These are phyloP conservation scores for Fusarium sp. DNA, from an alignment of 2,329 filamentous ascomycete species.

Conservation along the genomic window DNA sequence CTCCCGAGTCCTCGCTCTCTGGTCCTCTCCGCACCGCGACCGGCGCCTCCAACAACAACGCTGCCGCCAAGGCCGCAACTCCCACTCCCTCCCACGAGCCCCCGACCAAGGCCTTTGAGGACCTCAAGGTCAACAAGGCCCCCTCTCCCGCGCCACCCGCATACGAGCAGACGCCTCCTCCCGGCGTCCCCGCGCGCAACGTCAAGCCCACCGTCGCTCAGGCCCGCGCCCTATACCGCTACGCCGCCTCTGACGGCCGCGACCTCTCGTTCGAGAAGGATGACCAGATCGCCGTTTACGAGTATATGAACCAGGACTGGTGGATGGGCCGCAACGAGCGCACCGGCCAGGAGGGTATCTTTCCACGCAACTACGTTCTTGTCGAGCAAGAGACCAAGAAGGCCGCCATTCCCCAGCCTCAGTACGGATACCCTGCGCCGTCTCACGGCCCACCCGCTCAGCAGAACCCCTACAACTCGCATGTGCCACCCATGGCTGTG, in stretches of 20 bases:
- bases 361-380: slow-evolving; percentile 91
- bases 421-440: slow-evolving; percentile 56
- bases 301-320: slow-evolving; percentile 98
- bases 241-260: slow-evolving; percentile 81
- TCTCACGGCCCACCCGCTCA: slow-evolving; percentile 58
- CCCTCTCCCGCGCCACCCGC: slow-evolving; percentile 60
- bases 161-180: slow-evolving; percentile 62
- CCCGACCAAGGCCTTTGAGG: slow-evolving; percentile 56
- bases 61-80: slow-evolving; percentile 45
- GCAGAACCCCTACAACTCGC: slow-evolving; percentile 73
- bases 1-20: slow-evolving; percentile 73
- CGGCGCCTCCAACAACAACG: slow-evolving; percentile 46
- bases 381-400: slow-evolving; percentile 71
- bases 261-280: slow-evolving; percentile 85
- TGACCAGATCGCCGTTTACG: slow-evolving; percentile 82
- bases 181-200: slow-evolving; percentile 55
- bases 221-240: slow-evolving; percentile 86
- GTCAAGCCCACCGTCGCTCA: slow-evolving; percentile 73
- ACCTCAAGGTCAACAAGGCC: slow-evolving; percentile 52
- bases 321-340: slow-evolving; percentile 91
- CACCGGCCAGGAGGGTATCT: slow-evolving; percentile 89
- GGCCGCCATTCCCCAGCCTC: slow-evolving; percentile 48
- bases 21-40: slow-evolving; percentile 58
- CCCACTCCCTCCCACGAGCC: slow-evolving; percentile 47
- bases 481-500: slow-evolving; percentile 81